These are phyloP conservation scores for Bryoerythrophyllum caledonicum DNA, from an alignment of 225 moss, liverwort and hornwort species.

Conservation along the genomic window DNA sequence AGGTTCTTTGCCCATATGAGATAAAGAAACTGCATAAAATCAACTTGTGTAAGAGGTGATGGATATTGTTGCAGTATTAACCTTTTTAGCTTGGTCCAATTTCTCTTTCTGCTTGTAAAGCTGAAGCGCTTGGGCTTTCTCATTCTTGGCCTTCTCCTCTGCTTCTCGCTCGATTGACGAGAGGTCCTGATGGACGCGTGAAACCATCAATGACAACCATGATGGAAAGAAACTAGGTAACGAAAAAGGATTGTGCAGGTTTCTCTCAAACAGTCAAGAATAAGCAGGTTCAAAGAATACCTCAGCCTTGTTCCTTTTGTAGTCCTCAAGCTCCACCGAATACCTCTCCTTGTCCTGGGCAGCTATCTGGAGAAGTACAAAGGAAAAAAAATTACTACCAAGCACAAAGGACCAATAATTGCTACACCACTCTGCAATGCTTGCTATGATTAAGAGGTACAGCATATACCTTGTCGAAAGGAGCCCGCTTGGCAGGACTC, in stretches of 20 bases:
- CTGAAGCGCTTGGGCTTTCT: conserved; percentile 75
- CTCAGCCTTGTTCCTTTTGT: conserved; percentile 71
- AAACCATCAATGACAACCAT: background rate
- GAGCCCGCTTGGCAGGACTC: conserved; percentile 50
- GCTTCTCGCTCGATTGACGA: conserved; percentile 57
- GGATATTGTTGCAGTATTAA: background rate
- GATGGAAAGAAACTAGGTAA: background rate
- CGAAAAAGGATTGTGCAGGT: background rate
- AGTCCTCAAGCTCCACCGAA: conserved; percentile 70
- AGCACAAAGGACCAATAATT: background rate
- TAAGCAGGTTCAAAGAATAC: conserved; percentile 26
- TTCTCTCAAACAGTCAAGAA: background rate
- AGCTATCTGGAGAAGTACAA: conserved; percentile 46
- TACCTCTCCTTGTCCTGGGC: conserved; percentile 77
- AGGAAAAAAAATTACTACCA: background rate
- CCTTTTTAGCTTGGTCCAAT: conserved; percentile 75
- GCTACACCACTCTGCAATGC: background rate
- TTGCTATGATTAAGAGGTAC: background rate
- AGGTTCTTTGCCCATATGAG: background rate
- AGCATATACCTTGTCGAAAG: conserved; percentile 62
- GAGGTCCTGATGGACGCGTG: conserved; percentile 45
- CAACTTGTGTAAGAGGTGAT: background rate
- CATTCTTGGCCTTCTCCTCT: conserved; percentile 50
- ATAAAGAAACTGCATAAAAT: background rate
- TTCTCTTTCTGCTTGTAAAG: conserved; percentile 78